Base-by-base conservation (phyloP, 371 early-diverging fungal species). In the Mucor lusitanicus region DNA sequence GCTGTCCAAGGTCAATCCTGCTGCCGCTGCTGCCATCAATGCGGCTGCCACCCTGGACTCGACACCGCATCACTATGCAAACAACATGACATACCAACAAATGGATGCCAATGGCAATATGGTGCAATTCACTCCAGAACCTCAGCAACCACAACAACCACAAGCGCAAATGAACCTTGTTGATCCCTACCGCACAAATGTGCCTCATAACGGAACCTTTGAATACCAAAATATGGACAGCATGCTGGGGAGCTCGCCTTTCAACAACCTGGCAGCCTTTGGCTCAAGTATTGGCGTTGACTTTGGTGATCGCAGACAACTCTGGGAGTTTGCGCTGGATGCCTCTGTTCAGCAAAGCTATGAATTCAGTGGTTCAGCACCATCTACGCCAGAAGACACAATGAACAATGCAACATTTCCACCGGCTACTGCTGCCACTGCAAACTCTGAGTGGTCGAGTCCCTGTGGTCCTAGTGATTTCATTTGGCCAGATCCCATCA, bases 301-400 rank as follows among this genome's bases (percentile, higher is more conserved):
- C 23, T 66, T 66, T 53, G 53, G 39, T 15, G 54, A 66, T 54
- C 60, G 60, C 28, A 59, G 32, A 21, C 67, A 66, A 12, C 33
- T 66, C 7, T 66, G 67, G 67, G 60, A 66, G 7, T 28, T 35
- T 21, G 61, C 59, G 15, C 15, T 66, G 21, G 60, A 66, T 23
- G 60, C 53, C 1, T 50, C 33, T 25, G 19, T 23, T 23, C 33
- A 46, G 17, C 57, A 58, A 25, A 32, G 30, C 12, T 65, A 48
- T 17, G 65, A 65, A 23, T 15, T 53, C 11, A 19, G 32, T n/a
- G 32, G 19, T 6, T 65, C 65, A 35, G 21, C 39, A 27, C 59
- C 59, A 65, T 48, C 48, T 21, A 65, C 65, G 27, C 65, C 65
- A 25, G 59, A 65, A 32, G 65, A 50, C 13, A 48, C 33, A 13